Evolutionary conservation across 805 yeast genomes (phyloP).

Genomic region (Kodamaea restingae): DNA sequence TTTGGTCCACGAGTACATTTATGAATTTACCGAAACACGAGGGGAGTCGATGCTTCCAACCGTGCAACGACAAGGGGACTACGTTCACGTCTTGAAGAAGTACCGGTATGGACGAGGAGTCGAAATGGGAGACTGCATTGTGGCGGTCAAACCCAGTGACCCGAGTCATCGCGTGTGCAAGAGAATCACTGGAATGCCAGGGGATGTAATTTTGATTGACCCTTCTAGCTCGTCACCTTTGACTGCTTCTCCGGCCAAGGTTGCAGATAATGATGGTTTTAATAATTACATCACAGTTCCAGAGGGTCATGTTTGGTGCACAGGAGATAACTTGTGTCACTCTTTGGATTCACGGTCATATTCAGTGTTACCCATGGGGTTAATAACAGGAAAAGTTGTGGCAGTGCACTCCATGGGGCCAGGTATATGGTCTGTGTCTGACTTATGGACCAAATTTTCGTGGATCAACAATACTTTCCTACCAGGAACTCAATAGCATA

Average conservation of each 20-base stretch:
- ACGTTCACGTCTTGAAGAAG: conserved; percentile 68
- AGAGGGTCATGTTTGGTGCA: conserved; percentile 93
- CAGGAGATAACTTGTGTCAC: conserved; percentile 88
- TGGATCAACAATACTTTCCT: conserved; percentile 49
- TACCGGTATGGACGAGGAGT: conserved; percentile 62
- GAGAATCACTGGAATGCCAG: conserved; percentile 94
- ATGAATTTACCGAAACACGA: conserved; percentile 74
- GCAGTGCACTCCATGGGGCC: conserved; percentile 57
- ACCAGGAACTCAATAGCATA: neutral
- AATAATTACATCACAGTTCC: conserved; percentile 74
- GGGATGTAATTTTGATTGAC: conserved; percentile 77
- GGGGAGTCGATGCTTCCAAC: conserved; percentile 98
- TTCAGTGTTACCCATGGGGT: conserved; percentile 83
- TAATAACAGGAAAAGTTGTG: conserved; percentile 81
- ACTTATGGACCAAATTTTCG: conserved; percentile 39
- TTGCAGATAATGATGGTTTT: conserved; percentile 35
- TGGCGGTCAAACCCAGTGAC: conserved; percentile 85
- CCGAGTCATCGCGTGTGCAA: conserved; percentile 86
- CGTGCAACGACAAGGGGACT: conserved; percentile 67
- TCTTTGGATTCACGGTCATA: conserved; percentile 88
- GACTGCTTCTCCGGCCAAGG: conserved; percentile 27
- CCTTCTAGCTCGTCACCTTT: conserved; percentile 59
- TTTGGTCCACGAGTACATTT: conserved; percentile 59
- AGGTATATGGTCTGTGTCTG: conserved; percentile 35
- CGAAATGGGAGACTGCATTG: conserved; percentile 79